Evolutionary conservation across 2,329 filamentous ascomycete genomes (phyloP), one percentile per base, ranked within the genome.

Genomic region (Sclerotinia sclerotiorum): DNA sequence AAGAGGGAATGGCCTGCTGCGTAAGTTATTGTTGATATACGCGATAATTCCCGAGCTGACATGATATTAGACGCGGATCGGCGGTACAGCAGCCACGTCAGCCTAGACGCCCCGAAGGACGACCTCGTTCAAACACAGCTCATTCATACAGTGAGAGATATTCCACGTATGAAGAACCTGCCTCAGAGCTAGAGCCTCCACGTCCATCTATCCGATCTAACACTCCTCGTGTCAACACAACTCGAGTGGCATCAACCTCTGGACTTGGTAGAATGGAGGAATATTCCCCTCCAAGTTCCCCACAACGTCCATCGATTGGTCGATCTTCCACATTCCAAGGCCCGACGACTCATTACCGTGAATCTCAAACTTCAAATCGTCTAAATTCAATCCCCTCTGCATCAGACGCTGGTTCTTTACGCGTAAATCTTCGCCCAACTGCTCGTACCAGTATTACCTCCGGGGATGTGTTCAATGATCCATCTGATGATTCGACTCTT

Each of bases 1-100:
- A 90, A 87, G 81, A 84, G 84, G 73, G 87, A 91, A 70, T 91
- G 89, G 89, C 88, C 89, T 69, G 84, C 82, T 75, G 82, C 81
- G 87, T 88, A 79, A 77, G 83, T 76, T 13, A 5, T n/a, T 48
- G 5, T 21, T 13, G 24, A 15, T 35, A 4, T 39, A 21, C n/a
- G 51, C 27, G 27, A 32, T 13, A 24, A 48, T 35, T 19, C 8
- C 7, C 8, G 11, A 56, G 29, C 63, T 65, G 39, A 65, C 63
- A 58, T 60, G 10, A 46, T 44, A 17, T n/a, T 56, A 68, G 66
- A 64, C 60, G 60, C 49, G 61, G 61, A 54, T 32, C 66, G 13
- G 57, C 48, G n/a, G 29, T 49, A 54, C 66, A 67, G 19, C 62
- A 35, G 17, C 71, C 72, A 39, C 74, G 75, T 11, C 67, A 71